These are phyloP conservation scores for Arbutus unedo DNA, from an alignment of 148 eudicot species.

Conservation along the genomic window DNA sequence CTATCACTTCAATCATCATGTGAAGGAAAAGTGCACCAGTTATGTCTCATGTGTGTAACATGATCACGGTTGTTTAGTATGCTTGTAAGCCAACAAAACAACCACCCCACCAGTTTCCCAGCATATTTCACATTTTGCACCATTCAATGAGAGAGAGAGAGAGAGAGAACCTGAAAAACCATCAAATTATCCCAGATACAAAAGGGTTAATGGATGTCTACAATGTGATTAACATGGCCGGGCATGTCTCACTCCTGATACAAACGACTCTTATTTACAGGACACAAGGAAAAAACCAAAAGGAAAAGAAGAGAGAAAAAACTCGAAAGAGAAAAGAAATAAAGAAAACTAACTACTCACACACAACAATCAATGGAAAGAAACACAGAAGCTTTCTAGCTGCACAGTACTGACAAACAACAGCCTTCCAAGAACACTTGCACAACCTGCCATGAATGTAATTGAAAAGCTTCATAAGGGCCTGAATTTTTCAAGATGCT, in stretches of 20 bases:
- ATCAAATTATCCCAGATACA: background rate
- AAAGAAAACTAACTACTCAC: background rate
- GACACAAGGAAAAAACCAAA: background rate
- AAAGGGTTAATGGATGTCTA: background rate
- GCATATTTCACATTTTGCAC: background rate
- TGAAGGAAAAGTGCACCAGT: background rate
- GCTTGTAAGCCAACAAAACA: background rate
- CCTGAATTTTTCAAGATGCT: background rate
- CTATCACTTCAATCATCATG: background rate
- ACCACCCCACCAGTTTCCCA: background rate
- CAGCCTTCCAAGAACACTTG: background rate
- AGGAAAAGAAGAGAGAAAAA: background rate
- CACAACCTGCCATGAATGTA: background rate
- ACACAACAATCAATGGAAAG: background rate
- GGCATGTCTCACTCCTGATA: conserved; percentile 8
- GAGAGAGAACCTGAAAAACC: background rate
- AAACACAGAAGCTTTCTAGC: background rate
- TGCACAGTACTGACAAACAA: conserved; percentile 1
- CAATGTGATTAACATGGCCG: background rate
- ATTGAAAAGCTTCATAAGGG: background rate
- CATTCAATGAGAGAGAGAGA: background rate
- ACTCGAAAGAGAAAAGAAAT: background rate
- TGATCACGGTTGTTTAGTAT: background rate
- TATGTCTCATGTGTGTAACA: background rate
- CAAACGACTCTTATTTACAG: conserved; percentile 21